These are phyloP conservation scores for Panus rudis DNA, from an alignment of 768 basidiomycete genomes.

Conservation along the genomic window DNA sequence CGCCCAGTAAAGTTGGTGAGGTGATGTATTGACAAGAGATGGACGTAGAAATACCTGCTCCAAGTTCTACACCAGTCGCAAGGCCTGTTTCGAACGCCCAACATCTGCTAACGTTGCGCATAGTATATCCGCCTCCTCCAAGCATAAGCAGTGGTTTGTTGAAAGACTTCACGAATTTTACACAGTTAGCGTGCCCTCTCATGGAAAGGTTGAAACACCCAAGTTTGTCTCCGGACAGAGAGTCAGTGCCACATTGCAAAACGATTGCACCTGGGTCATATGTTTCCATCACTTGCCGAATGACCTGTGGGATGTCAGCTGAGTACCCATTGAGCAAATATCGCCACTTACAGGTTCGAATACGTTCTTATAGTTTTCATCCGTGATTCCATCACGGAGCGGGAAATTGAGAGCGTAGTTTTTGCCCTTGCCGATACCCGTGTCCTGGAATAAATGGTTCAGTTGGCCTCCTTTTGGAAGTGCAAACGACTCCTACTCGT, in stretches of 20 bases:
- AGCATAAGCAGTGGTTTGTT: constrained; percentile 89
- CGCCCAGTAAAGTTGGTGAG: not conserved
- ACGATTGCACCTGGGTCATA: constrained; percentile 95
- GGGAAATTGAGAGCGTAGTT: constrained; percentile 94
- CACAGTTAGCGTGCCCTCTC: constrained; percentile 97
- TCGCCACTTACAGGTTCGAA: constrained; percentile 78
- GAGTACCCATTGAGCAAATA: not conserved
- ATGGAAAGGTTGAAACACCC: constrained; percentile 96
- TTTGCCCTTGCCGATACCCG: constrained; percentile 91
- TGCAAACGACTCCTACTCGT: constrained; percentile 43
- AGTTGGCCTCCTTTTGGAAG: not conserved
- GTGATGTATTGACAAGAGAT: not conserved
- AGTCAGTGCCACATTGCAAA: constrained; percentile 96
- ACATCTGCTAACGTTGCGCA: constrained; percentile 92
- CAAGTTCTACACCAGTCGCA: constrained; percentile 94
- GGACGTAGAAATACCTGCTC: constrained; percentile 47
- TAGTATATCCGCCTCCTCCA: constrained; percentile 97
- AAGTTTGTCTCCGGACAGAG: constrained; percentile 91
- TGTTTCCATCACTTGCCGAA: constrained; percentile 87
- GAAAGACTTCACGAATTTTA: constrained; percentile 95
- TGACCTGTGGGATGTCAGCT: constrained; percentile 54
- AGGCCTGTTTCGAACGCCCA: constrained; percentile 99
- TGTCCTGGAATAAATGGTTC: constrained; percentile 50
- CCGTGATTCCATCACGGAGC: constrained; percentile 88
- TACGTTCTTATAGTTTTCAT: constrained; percentile 90